Evolutionary conservation across 257 asterid species (phyloP).

Genomic region (Ligustrum vulgare): DNA sequence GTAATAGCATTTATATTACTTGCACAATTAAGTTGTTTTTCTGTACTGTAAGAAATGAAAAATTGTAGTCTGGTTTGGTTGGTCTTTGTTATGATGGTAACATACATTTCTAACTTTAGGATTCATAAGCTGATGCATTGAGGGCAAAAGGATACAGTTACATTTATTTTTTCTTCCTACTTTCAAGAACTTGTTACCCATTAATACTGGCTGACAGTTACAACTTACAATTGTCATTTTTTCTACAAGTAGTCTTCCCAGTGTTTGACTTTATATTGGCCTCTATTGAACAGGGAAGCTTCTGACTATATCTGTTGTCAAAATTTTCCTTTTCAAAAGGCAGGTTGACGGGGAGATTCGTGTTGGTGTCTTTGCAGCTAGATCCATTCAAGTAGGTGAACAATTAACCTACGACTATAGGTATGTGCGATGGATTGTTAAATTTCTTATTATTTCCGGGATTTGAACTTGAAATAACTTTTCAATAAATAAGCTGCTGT

Average conservation of each 20-base stretch:
- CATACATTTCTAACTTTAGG: not conserved
- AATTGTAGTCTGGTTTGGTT: not conserved
- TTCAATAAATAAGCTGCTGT: not conserved
- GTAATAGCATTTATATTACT: not conserved
- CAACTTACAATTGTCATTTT: conserved; percentile 7
- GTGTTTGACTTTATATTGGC: not conserved
- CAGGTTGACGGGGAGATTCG: conserved; percentile 90
- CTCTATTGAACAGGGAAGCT: not conserved
- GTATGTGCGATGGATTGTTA: conserved; percentile 41
- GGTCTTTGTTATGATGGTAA: not conserved
- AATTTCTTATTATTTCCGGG: not conserved
- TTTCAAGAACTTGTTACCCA: not conserved
- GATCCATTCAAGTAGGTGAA: conserved; percentile 72
- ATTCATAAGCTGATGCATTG: not conserved
- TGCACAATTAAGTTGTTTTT: not conserved
- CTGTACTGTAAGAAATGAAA: not conserved
- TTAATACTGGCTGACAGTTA: not conserved
- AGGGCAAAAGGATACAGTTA: not conserved
- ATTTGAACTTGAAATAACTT: not conserved
- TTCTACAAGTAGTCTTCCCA: not conserved
- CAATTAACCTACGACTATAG: conserved; percentile 87
- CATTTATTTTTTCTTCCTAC: not conserved
- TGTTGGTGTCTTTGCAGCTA: conserved; percentile 87
- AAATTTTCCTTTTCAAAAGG: conserved; percentile 43
- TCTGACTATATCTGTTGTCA: conserved; percentile 22